phyloP scores from a whole-genome alignment of 2,329 filamentous ascomycete genomes.

The Mariannaea elegans region DNA sequence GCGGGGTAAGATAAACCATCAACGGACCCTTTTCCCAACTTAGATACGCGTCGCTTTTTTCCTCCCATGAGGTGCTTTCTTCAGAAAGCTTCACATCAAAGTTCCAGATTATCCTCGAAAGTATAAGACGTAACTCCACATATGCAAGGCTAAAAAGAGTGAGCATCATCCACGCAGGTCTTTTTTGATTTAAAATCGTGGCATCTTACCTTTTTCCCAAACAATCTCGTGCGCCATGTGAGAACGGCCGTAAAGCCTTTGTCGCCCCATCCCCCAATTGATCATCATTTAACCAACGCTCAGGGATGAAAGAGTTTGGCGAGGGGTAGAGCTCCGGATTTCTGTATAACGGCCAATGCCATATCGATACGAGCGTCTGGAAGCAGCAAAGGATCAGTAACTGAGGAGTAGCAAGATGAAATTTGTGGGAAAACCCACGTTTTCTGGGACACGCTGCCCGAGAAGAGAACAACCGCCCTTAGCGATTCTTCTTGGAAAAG shows the following conservation, averaged over 20 bases:
- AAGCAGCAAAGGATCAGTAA: background rate
- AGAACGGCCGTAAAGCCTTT: conserved; percentile 42
- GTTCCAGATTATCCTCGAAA: conserved; percentile 7
- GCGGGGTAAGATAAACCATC: conserved; percentile 2
- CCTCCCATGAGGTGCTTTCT: conserved; percentile 38
- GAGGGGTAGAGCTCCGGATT: conserved; percentile 43
- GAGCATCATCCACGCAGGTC: background rate
- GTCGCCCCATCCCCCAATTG: conserved; percentile 35
- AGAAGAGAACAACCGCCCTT: conserved; percentile 43
- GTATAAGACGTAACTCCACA: conserved; percentile 31
- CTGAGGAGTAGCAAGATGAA: background rate
- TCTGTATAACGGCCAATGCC: conserved; percentile 46
- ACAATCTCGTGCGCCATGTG: conserved; percentile 42
- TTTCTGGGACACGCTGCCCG: conserved; percentile 44
- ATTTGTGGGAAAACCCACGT: conserved; percentile 31
- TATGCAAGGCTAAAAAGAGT: conserved; percentile 39
- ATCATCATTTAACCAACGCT: conserved; percentile 45
- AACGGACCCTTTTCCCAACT: conserved; percentile 42
- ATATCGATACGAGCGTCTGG: conserved; percentile 23
- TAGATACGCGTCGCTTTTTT: conserved; percentile 38
- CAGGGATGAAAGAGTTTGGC: conserved; percentile 48
- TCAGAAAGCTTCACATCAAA: conserved; percentile 32
- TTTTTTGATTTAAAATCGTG: background rate
- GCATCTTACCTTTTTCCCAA: conserved; percentile 44
- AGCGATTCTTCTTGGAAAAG: conserved; percentile 37